Evolutionary conservation across 768 basidiomycete species (phyloP).

Genomic region (Xerocomellus chrysenteron): DNA sequence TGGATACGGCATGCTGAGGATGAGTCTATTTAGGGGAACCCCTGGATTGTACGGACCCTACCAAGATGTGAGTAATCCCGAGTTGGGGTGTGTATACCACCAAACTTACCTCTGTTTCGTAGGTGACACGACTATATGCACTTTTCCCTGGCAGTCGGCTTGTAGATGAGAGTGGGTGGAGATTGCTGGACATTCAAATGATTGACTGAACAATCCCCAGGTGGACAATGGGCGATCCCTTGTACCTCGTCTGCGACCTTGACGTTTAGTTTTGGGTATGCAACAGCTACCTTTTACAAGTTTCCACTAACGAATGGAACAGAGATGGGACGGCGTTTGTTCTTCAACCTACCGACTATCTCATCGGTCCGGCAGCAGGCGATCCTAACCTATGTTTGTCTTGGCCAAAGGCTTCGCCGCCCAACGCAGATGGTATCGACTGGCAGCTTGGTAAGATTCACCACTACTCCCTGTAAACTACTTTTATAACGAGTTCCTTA

Average conservation of each 20-base stretch:
- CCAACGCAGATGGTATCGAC: conserved; percentile 72
- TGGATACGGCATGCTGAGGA: conserved; percentile 1
- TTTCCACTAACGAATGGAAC: not conserved
- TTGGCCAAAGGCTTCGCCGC: conserved; percentile 69
- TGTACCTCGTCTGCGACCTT: conserved; percentile 60
- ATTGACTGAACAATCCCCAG: conserved; percentile 25
- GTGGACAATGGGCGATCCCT: conserved; percentile 75
- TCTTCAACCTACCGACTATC: conserved; percentile 71
- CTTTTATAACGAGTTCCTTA: conserved; percentile 20
- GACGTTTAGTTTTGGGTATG: conserved; percentile 70
- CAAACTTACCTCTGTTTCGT: conserved; percentile 5
- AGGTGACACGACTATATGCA: conserved; percentile 70
- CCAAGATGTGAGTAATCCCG: conserved; percentile 56
- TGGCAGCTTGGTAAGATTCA: conserved; percentile 70
- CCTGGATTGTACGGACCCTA: conserved; percentile 75
- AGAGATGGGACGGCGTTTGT: conserved; percentile 45
- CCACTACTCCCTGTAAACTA: not conserved
- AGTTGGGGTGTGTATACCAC: not conserved
- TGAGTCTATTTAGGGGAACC: conserved; percentile 51
- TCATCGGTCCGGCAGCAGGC: conserved; percentile 67
- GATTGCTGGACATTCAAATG: not conserved
- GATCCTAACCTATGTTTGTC: conserved; percentile 68
- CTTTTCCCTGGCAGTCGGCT: conserved; percentile 63
- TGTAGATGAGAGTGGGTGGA: conserved; percentile 54
- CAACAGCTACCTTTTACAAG: not conserved